A percentile compares a stretch with the other conserved stretches of the same genome.
Conservation (phyloP, 2,329 filamentous ascomycete genomes). For the Arthrinium phaeospermum region DNA sequence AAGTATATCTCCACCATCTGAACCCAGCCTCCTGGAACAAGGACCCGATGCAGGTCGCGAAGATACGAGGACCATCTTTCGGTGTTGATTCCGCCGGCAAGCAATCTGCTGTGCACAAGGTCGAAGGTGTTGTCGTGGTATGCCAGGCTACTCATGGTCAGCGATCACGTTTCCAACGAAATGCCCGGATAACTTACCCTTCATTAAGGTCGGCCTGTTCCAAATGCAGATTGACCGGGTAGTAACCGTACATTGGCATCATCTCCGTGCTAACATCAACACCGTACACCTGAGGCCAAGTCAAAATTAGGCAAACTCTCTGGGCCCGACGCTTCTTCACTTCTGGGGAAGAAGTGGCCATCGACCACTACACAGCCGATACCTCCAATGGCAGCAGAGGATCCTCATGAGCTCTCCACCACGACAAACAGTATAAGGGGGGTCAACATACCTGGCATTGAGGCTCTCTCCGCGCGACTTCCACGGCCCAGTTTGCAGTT, state of each 20-base stretch:
- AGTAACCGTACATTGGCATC: slow-evolving; percentile 66
- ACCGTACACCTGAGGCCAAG: slow-evolving; percentile 63
- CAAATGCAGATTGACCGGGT: slow-evolving; percentile 65
- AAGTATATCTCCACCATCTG: slow-evolving; percentile 90
- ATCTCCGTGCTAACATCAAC: slow-evolving; percentile 66
- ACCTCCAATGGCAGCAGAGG: background rate
- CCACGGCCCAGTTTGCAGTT: slow-evolving; percentile 65
- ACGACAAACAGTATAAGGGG: background rate
- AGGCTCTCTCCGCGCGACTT: background rate
- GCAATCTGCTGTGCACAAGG: slow-evolving; percentile 78
- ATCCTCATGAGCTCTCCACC: no score
- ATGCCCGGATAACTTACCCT: slow-evolving; percentile 47
- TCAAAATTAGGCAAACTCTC: slow-evolving; percentile 24
- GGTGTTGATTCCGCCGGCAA: slow-evolving; percentile 73
- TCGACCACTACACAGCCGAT: background rate
- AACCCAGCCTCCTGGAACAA: slow-evolving; percentile 81
- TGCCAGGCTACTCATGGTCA: slow-evolving; percentile 31
- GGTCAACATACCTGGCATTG: background rate
- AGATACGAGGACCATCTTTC: slow-evolving; percentile 78
- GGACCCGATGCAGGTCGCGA: slow-evolving; percentile 72
- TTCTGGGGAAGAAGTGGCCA: background rate
- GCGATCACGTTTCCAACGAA: background rate
- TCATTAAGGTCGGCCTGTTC: slow-evolving; percentile 77
- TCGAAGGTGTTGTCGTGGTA: slow-evolving; percentile 78
- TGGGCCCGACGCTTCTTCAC: background rate